Conservation (phyloP, 306 rosid genomes). For the Citrullus amarus region DNA sequence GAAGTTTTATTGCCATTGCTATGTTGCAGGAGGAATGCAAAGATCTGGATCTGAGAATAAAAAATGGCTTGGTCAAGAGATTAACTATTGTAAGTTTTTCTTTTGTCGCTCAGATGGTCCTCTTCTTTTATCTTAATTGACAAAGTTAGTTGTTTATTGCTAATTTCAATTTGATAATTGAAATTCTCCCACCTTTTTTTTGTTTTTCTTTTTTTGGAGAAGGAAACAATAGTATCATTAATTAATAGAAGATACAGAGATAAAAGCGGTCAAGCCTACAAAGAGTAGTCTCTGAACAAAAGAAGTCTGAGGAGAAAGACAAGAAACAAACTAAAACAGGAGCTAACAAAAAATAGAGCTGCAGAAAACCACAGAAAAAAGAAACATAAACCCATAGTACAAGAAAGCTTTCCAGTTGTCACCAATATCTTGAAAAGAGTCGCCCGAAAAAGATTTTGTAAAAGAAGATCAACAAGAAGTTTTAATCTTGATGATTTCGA, state of each 20-base stretch:
- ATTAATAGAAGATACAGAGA: not conserved
- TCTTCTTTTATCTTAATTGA: not conserved
- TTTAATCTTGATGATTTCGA: too few relatives aligned
- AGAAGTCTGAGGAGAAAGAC: too few relatives aligned
- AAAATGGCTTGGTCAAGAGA: conserved; percentile 47
- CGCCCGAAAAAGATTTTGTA: too few relatives aligned
- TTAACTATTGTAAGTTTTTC: conserved; percentile 49
- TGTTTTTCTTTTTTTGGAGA: not conserved
- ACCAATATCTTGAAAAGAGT: too few relatives aligned
- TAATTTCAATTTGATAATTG: not conserved
- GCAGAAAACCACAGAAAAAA: too few relatives aligned
- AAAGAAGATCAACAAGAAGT: too few relatives aligned
- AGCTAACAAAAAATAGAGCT: too few relatives aligned
- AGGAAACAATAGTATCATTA: not conserved
- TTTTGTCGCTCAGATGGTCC: not conserved
- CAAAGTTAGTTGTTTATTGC: not conserved
- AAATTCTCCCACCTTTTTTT: not conserved
- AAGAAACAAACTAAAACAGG: too few relatives aligned
- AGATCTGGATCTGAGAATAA: conserved; percentile 54
- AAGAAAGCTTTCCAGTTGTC: too few relatives aligned
- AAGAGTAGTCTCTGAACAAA: too few relatives aligned
- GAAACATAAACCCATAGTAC: too few relatives aligned
- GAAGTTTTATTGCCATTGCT: conserved; percentile 8
- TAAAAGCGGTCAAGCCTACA: too few relatives aligned
- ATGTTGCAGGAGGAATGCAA: conserved; percentile 69